Evolutionary conservation across 345 rosid genomes (phyloP), one percentile per base, ranked within the genome.

Genomic region (Bretschneidera sinensis): DNA sequence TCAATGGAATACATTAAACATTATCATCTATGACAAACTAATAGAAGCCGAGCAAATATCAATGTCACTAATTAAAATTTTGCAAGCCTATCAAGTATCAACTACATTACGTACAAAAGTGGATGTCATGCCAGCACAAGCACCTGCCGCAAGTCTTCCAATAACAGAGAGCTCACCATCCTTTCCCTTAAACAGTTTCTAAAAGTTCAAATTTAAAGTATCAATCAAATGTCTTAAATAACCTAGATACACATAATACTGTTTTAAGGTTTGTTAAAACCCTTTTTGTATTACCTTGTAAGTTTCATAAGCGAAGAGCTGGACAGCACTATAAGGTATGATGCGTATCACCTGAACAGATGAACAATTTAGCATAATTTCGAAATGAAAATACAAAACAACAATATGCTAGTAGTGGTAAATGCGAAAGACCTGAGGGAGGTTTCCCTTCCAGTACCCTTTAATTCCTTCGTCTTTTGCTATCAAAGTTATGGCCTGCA

Each of bases 121-220:
- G 59, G 99, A 94, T 14, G 99, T 88, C 96, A 94, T 94, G 79
- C 97, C 99, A 74, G 99, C 97, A 81, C 97, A 90, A 79, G 99
- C 97, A 70, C 99, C 97, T 0, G 97, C 97, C 0, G 85, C 92
- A 63, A 94, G 92, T 80, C 99, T 94, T 68, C 91, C 99, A 19
- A 88, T 60, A 64, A 92, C 84, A 28, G 95, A 81, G 68, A 94
- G 90, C 66, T 88, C 79, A 4, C 82, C 95, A 70, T 86, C 91
- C 68, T 81, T 83, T 61, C 86, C 89, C 57, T 69, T 79, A 65
- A 94, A 88, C 70, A 94, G 72, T 73, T 85, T 94, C 99, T 94
- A 64, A 62, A 62, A 57, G 62, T 57, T 68, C 75, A 75, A 69
- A 68, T 55, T 33, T 14, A 18, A 67, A 69, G 57, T 33, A 23